Base-by-base conservation (phyloP, 2,329 filamentous ascomycete species). In the Dendrostoma leiphaemia region DNA sequence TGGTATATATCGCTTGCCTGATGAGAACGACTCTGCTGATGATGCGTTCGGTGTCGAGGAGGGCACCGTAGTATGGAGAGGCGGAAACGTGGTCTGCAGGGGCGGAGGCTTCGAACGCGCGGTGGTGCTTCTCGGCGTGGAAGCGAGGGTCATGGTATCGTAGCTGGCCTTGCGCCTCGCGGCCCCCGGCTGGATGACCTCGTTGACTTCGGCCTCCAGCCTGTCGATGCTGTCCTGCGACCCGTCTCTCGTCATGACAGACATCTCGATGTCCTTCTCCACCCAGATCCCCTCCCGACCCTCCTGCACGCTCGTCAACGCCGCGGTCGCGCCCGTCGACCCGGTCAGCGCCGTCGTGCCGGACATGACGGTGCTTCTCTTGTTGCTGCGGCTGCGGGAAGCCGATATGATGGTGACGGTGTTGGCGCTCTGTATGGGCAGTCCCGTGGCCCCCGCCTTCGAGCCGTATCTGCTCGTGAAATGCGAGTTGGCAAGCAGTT, bases 181-280 rank as follows among this genome's bases (percentile, higher is more conserved):
- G n/a, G 51, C 19, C 8, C 43, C 51, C 15, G 51, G 55, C 5
- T 24, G 26, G n/a, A 54, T 48, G 17, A 54, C 51, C 28, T 57
- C 55, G 38, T 54, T 43, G 3, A 48, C 51, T 31, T 57, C 55
- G 2, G 48, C 40, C 44, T 54, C 52, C 6, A 51, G 48, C 19
- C 34, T 48, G 23, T 57, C 55, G 31, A 48, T 48, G 32, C 55
- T 57, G 10, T 51, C 55, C 35, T 51, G 32, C 23, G 55, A 57
- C 6, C 24, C 45, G 1, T n/a, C 44, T 32, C 44, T 53, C n/a
- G 44, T 55, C 6, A 57, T 48, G 26, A 57, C 15, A 13, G 55
- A 54, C 55, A 57, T 57, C 48, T 57, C 55, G 21, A 57, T 54
- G 35, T 57, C 51, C n/a, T 48, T 57, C 12, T 37, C 53, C 3